Base-by-base conservation (phyloP, 1,284 basidiomycete species). In the Mrakiaceae sp. region DNA sequence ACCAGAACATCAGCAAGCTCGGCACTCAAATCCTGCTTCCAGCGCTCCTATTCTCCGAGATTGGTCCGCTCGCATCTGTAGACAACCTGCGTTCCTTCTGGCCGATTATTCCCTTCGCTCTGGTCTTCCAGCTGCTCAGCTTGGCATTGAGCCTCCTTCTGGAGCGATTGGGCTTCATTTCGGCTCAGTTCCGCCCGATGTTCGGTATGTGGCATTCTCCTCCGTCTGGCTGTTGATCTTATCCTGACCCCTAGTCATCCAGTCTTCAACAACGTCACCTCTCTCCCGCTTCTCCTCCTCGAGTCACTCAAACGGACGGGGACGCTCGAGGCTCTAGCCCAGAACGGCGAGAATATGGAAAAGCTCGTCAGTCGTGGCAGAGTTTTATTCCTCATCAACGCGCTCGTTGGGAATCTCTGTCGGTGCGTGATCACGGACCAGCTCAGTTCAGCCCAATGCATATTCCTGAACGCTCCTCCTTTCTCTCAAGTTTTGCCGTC, bases 201-300 rank as follows among this genome's bases (percentile, higher is more conserved):
- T 27, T 27, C 27, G 27, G 27, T 27, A 27, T 27, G 27, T 27
- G 27, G 27, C 27, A 27, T 27, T 27, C 27, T 2, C 27, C 27
- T 27, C 27, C 2, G n/a, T 27, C 27, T 27, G 27, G 27, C 27
- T 27, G 27, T 27, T 27, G 27, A 27, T 27, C 27, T 27, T 27
- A 27, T 27, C 27, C 27, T 27, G 27, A 27, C 27, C 27, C 27
- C 27, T 27, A 27, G 27, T 27, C 27, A 27, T 27, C 27, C 27
- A 27, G 68, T 75, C 9, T 75, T 75, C 71, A 73, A 73, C 69
- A 75, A 75, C 64, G 74, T 72, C 14, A 72, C 73, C 0, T 73
- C 72, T 0, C 65, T 76, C 7, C 75, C 75, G 2, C 69, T 76
- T 27, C 69, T 75, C 5, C 66, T 76, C 27, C 67, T 76, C 55